Conservation (phyloP, 73 alveolate species). For the Tetrahymena thermophila region DNA sequence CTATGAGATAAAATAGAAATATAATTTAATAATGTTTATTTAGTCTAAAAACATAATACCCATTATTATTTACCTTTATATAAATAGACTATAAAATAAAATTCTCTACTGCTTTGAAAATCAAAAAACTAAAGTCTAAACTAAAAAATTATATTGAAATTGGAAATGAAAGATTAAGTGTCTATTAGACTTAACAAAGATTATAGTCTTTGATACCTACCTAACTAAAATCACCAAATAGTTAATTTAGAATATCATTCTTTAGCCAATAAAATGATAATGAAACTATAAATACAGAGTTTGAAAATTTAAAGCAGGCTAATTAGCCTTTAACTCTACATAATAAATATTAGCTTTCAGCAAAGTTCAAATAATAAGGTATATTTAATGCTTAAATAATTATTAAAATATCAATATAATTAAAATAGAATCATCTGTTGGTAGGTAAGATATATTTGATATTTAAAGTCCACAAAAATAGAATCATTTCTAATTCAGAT, state of each 20-base stretch:
- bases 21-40: background rate
- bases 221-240: background rate
- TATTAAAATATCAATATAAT: no score
- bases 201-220: background rate
- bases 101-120: background rate
- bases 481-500: no score
- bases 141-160: background rate
- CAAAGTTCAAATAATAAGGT: background rate
- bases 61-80: background rate
- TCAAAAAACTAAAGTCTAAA: background rate
- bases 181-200: background rate
- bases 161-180: background rate
- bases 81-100: no score
- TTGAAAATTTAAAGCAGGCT: background rate
- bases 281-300: background rate
- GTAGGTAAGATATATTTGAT: background rate
- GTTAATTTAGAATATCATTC: background rate
- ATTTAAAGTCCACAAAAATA: no score
- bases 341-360: background rate
- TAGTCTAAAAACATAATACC: background rate
- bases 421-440: background rate
- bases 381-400: no score
- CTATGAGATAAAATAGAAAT: background rate
- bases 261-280: background rate
- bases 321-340: background rate